Conservation (phyloP, 768 basidiomycete species). For the Russula sp. region DNA sequence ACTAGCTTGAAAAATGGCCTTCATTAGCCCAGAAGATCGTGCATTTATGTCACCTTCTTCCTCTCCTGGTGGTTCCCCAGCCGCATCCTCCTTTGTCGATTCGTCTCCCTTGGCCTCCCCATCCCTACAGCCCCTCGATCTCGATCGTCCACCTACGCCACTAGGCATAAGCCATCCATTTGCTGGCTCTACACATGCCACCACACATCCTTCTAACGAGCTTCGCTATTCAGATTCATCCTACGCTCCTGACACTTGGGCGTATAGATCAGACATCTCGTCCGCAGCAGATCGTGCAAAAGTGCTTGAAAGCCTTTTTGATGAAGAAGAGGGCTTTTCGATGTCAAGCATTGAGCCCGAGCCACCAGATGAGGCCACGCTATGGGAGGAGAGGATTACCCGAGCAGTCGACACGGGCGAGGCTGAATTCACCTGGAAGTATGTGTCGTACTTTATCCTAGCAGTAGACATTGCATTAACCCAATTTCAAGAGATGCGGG, state of each 20-base stretch:
- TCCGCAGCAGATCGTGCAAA: constrained; percentile 6
- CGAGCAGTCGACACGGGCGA: constrained; percentile 16
- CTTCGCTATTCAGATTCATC: constrained; percentile 17
- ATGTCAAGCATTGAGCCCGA: not conserved
- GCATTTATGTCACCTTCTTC: constrained; percentile 20
- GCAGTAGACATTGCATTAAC: not conserved
- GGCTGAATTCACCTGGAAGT: constrained; percentile 17
- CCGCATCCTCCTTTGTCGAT: constrained; percentile 6
- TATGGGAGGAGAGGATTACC: constrained; percentile 13
- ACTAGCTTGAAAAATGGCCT: not conserved
- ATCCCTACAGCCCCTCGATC: constrained; percentile 14
- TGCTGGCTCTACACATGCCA: constrained; percentile 13
- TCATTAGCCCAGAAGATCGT: constrained; percentile 15
- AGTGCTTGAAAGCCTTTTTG: constrained; percentile 9
- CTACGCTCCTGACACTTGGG: constrained; percentile 9
- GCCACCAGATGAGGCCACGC: constrained; percentile 11
- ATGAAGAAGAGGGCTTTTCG: constrained; percentile 7
- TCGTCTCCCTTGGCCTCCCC: constrained; percentile 15
- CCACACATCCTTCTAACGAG: constrained; percentile 14
- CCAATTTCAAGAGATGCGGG: not conserved
- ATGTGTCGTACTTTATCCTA: not conserved
- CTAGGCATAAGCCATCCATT: constrained; percentile 8
- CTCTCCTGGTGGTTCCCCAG: constrained; percentile 14
- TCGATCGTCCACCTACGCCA: constrained; percentile 7
- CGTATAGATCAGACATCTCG: not conserved